phyloP scores from a whole-genome alignment of 257 asterid genomes.

The Datura wrightii region DNA sequence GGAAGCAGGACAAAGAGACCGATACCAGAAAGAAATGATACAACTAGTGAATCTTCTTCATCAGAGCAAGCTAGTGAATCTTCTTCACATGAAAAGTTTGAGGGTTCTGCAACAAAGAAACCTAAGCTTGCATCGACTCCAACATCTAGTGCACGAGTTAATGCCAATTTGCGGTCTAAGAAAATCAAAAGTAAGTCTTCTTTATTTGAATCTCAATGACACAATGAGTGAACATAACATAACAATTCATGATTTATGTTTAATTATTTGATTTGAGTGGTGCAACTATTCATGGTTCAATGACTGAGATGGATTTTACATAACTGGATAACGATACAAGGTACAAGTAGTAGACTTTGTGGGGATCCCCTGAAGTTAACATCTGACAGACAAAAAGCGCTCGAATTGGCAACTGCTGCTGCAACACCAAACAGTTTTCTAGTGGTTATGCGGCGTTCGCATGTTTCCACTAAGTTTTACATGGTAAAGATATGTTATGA shows the following conservation, averaged over 20 bases:
- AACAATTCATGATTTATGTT: too few species aligned
- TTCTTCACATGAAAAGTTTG: background rate
- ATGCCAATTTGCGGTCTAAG: background rate
- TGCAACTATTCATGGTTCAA: background rate
- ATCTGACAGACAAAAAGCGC: constrained; percentile 34
- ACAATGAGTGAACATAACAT: too few species aligned
- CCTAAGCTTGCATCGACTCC: background rate
- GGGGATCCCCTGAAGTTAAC: too few species aligned
- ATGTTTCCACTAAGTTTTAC: constrained; percentile 40
- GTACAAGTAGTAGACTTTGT: too few species aligned
- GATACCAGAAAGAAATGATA: background rate
- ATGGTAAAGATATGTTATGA: constrained; percentile 40
- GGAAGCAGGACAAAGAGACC: background rate
- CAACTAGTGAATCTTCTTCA: background rate
- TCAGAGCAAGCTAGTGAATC: background rate
- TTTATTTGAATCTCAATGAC: too few species aligned
- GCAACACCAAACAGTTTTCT: constrained; percentile 35
- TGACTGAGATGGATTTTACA: too few species aligned
- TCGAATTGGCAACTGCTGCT: constrained; percentile 33
- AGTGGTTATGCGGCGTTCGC: constrained; percentile 44
- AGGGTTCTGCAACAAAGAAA: background rate
- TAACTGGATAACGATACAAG: background rate
- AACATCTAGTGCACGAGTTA: background rate
- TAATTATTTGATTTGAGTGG: background rate
- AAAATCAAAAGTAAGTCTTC: too few species aligned